phyloP scores from a whole-genome alignment of 495 filamentous ascomycete genomes.

The Cryomyces minteri region DNA sequence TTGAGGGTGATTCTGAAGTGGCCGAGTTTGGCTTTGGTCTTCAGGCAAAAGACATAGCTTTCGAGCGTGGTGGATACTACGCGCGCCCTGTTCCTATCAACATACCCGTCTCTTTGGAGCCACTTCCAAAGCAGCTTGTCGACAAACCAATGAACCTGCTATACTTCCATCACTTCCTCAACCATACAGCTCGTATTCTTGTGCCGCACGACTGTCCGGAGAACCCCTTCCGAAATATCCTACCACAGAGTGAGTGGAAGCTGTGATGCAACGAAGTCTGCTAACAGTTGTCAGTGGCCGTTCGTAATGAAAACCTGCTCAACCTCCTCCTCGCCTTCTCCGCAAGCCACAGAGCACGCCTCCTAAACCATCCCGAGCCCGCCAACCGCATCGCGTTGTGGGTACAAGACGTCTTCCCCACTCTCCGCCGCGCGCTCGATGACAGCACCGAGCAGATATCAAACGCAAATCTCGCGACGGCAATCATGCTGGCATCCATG shows the following conservation, averaged over 20 bases:
- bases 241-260: conserved; percentile 42
- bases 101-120: conserved; percentile 45
- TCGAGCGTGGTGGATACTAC: conserved; percentile 47
- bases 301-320: conserved; percentile 47
- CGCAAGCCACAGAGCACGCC: conserved; percentile 62
- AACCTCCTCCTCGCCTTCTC: conserved; percentile 68
- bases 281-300: conserved; percentile 35
- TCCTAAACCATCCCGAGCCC: conserved; percentile 57
- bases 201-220: conserved; percentile 58
- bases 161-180: conserved; percentile 61
- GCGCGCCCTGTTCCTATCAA: conserved; percentile 45
- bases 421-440: conserved; percentile 43
- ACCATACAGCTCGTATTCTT: conserved; percentile 57
- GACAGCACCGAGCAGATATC: conserved; percentile 31
- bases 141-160: conserved; percentile 67
- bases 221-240: conserved; percentile 54
- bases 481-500: conserved; percentile 72
- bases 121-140: conserved; percentile 35
- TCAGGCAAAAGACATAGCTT: conserved; percentile 25
- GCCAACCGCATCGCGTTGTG: conserved; percentile 59
- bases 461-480: conserved; percentile 60
- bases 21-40: not conserved
- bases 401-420: conserved; percentile 63
- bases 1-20: not conserved
- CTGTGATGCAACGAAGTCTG: not conserved